These are phyloP conservation scores for Camelina laxa DNA, from an alignment of 345 rosid species.

Conservation along the genomic window DNA sequence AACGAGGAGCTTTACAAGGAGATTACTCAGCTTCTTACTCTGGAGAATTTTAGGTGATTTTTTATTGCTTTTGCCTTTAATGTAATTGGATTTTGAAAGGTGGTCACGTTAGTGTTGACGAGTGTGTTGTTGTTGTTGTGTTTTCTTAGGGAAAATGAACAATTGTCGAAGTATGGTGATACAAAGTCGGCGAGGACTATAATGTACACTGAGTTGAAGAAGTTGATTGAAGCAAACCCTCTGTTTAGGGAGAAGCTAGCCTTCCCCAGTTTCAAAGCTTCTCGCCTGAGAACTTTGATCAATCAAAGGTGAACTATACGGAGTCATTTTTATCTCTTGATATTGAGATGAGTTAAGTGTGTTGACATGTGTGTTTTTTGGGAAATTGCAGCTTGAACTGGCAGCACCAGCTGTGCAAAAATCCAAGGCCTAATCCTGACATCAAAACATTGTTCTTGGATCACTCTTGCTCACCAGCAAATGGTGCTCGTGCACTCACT, in stretches of 20 bases:
- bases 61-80: not conserved
- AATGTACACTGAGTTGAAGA: slow-evolving; percentile 86
- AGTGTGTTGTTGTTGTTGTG: not conserved
- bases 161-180: slow-evolving; percentile 90
- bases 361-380: slow-evolving; percentile 2
- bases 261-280: slow-evolving; percentile 74
- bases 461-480: slow-evolving; percentile 71
- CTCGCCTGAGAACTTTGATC: slow-evolving; percentile 80
- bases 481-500: slow-evolving; percentile 78
- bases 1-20: slow-evolving; percentile 90
- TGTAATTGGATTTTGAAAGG: not conserved
- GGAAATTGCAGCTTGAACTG: slow-evolving; percentile 72
- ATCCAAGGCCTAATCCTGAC: slow-evolving; percentile 90
- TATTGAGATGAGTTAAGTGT: not conserved
- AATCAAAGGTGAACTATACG: slow-evolving; percentile 67
- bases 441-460: slow-evolving; percentile 87
- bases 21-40: slow-evolving; percentile 86
- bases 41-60: slow-evolving; percentile 74
- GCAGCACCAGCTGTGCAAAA: slow-evolving; percentile 97
- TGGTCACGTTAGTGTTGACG: slow-evolving; percentile 9
- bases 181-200: slow-evolving; percentile 88
- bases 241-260: slow-evolving; percentile 84
- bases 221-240: slow-evolving; percentile 88
- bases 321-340: not conserved
- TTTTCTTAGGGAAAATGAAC: slow-evolving; percentile 76